A percentile compares a stretch with the other conserved stretches of the same genome.
phyloP scores from a whole-genome alignment of 768 basidiomycete species.

The Mycena metata region DNA sequence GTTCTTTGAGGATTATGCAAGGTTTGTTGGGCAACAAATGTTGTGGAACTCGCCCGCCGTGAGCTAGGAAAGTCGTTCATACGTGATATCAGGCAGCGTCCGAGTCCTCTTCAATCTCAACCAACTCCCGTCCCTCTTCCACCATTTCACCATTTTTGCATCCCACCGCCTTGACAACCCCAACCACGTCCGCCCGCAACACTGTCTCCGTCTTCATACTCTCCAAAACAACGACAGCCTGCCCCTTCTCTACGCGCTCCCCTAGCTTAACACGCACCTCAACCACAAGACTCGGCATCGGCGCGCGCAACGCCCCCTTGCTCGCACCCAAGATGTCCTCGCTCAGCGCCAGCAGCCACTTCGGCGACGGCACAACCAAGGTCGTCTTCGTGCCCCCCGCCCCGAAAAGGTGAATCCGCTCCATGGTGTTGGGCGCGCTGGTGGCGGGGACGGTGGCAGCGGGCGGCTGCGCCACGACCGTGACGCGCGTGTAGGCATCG shows the following conservation, averaged over 20 bases:
- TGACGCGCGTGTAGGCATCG: slow-evolving; percentile 65
- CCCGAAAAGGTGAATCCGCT: slow-evolving; percentile 83
- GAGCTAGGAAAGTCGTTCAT: too few relatives aligned
- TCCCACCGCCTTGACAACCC: slow-evolving; percentile 77
- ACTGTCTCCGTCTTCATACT: slow-evolving; percentile 99
- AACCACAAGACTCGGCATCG: slow-evolving; percentile 95
- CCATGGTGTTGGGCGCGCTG: slow-evolving; percentile 67
- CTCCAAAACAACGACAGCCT: slow-evolving; percentile 87
- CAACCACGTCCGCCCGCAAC: slow-evolving; percentile 76
- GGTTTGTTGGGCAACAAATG: too few relatives aligned
- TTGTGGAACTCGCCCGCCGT: too few relatives aligned
- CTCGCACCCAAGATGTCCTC: slow-evolving; percentile 66
- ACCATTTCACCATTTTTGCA: slow-evolving; percentile 94
- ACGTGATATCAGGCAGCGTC: background rate
- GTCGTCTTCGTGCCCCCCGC: slow-evolving; percentile 70
- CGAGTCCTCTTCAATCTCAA: slow-evolving; percentile 69
- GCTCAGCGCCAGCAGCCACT: slow-evolving; percentile 78
- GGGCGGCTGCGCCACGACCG: slow-evolving; percentile 80
- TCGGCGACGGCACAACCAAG: slow-evolving; percentile 75
- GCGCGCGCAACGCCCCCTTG: slow-evolving; percentile 80
- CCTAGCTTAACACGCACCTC: slow-evolving; percentile 86
- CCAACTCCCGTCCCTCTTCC: slow-evolving; percentile 85
- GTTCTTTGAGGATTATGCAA: too few relatives aligned
- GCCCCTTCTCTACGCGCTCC: slow-evolving; percentile 84
- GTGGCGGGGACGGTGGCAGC: slow-evolving; percentile 68